phyloP scores from a whole-genome alignment of 1,284 basidiomycete genomes.

The Puccinia horiana region DNA sequence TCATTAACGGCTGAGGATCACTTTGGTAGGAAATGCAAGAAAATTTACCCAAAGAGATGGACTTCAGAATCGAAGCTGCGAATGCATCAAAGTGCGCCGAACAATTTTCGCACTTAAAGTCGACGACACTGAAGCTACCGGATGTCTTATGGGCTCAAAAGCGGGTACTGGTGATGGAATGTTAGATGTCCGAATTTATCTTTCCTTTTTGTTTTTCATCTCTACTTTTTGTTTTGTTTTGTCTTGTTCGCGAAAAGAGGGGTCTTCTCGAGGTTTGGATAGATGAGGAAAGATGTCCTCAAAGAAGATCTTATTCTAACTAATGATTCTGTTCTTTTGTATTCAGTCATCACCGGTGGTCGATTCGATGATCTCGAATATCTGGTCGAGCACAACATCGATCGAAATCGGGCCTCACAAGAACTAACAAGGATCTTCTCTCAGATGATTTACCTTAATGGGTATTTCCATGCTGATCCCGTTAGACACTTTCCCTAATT shows the following conservation, averaged over 20 bases:
- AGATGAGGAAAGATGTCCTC: not conserved
- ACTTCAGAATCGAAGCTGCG: slow-evolving; percentile 76
- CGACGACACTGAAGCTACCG: slow-evolving; percentile 86
- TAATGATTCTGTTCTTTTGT: not conserved
- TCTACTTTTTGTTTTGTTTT: not conserved
- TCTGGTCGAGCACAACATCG: slow-evolving; percentile 78
- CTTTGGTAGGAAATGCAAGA: slow-evolving; percentile 77
- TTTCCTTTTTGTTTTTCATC: not conserved
- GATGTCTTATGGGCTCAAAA: slow-evolving; percentile 79
- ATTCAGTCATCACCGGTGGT: slow-evolving; percentile 69
- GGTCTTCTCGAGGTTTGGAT: too few species aligned
- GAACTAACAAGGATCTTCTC: slow-evolving; percentile 76
- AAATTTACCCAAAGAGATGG: slow-evolving; percentile 77
- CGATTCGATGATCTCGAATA: slow-evolving; percentile 87
- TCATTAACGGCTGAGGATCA: too few species aligned
- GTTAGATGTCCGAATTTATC: slow-evolving; percentile 49
- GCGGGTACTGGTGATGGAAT: slow-evolving; percentile 92
- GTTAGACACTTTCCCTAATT: slow-evolving; percentile 18
- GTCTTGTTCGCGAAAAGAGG: too few species aligned
- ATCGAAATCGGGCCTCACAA: slow-evolving; percentile 87
- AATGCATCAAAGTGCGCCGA: slow-evolving; percentile 74
- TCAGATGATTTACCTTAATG: slow-evolving; percentile 94
- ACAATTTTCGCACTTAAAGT: slow-evolving; percentile 71
- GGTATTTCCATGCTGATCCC: slow-evolving; percentile 63
- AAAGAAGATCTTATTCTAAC: not conserved